Conservation (phyloP, 805 yeast species). For the Scheffersomyces lignosus region DNA sequence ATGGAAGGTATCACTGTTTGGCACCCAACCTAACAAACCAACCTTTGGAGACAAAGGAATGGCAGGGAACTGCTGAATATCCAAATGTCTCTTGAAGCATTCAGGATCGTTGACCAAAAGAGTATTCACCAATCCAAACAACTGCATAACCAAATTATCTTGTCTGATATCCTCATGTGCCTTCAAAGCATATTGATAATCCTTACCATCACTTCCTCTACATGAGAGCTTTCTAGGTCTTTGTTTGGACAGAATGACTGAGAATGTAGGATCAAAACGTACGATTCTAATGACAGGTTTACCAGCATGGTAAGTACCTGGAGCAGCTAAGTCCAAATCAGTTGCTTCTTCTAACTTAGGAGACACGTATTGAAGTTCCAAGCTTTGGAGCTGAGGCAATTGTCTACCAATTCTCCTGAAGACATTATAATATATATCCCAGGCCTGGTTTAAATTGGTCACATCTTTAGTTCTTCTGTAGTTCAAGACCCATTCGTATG, state of each 20-base stretch:
- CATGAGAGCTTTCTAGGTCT: slow-evolving; percentile 85
- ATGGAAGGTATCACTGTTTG: slow-evolving; percentile 95
- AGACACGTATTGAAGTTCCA: slow-evolving; percentile 91
- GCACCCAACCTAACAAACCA: slow-evolving; percentile 97
- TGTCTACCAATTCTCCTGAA: slow-evolving; percentile 89
- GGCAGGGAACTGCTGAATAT: slow-evolving; percentile 88
- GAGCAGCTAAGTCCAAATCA: slow-evolving; percentile 84
- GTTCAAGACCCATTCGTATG: slow-evolving; percentile 89
- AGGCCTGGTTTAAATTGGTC: slow-evolving; percentile 90
- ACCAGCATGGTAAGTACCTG: slow-evolving; percentile 90
- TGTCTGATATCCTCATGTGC: slow-evolving; percentile 99
- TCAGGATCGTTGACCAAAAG: slow-evolving; percentile 87
- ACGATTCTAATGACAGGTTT: slow-evolving; percentile 72
- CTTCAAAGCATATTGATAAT: slow-evolving; percentile 77
- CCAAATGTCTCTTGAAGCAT: slow-evolving; percentile 93
- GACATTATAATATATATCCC: slow-evolving; percentile 95
- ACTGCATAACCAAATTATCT: slow-evolving; percentile 96
- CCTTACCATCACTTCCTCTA: slow-evolving; percentile 89
- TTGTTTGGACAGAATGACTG: slow-evolving; percentile 92
- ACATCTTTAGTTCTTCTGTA: slow-evolving; percentile 83
- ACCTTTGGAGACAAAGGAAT: slow-evolving; percentile 95
- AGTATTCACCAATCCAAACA: slow-evolving; percentile 93
- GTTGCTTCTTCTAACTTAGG: slow-evolving; percentile 80
- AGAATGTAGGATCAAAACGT: slow-evolving; percentile 76
- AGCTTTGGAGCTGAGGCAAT: slow-evolving; percentile 78